Base-by-base conservation (phyloP, 768 basidiomycete species). In the Tricholoma sp. region DNA sequence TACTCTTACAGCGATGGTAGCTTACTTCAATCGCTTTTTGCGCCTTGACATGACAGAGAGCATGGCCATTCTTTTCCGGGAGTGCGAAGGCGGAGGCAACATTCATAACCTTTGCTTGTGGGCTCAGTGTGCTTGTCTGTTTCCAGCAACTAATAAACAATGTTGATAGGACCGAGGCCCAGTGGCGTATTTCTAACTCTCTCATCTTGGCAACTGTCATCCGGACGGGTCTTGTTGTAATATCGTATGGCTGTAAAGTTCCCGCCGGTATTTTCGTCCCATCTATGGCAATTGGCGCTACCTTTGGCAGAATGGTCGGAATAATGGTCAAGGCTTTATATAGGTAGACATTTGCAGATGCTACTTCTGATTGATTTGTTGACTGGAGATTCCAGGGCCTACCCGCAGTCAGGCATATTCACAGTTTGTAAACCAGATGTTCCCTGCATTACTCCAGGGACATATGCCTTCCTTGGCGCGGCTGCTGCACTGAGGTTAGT, bases 231-330 rank as follows among this genome's bases (percentile, higher is more conserved):
- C 77, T 98, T 47, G 92, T 98, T 50, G 83, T 98, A 19, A 74
- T 98, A 21, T 94, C 93, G 2, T 99, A 98, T 68, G 97, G 97
- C 0, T 91, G 87, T 66, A 98, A 94, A 70, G 97, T 99, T 0
- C 97, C 97, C 1, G 91, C 91, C 10, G 97, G 97, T 22, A 99
- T 99, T 63, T 99, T 99, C 63, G 92, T 99, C 0, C 97, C 97
- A 1, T 97, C 95, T 3, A 98, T 99, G 97, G 97, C 96, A 0
- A 87, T 98, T 55, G 97, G 97, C 37, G 97, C 97, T 3, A 89
- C 92, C 0, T 98, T 98, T 66, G 97, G 97, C 2, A 80, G 97
- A 37, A 97, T 98, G 94, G 76, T 99, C 16, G 97, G 97, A 0
- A 98, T 98, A 59, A 79, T 97, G 61, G 94, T 98, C 31, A 96